Evolutionary conservation across 2,329 filamentous ascomycete species (phyloP).

Genomic region (Sclerotiophoma versabilis): DNA sequence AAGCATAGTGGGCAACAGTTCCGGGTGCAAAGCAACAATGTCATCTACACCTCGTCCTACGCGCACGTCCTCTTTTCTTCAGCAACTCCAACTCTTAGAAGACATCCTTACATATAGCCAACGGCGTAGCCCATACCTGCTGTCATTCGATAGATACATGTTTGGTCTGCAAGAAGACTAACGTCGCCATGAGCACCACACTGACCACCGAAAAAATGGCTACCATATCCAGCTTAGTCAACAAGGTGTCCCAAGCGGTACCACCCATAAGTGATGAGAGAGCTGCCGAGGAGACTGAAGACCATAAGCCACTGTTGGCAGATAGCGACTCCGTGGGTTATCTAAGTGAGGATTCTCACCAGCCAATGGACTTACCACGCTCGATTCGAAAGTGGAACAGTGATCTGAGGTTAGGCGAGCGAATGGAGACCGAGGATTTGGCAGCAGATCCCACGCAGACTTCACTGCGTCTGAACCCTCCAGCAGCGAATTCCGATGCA

Average conservation of each 20-base stretch:
- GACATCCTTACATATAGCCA: background rate
- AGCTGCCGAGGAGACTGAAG: background rate
- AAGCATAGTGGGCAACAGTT: too few relatives aligned
- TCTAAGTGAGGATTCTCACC: background rate
- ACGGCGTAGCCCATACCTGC: too few relatives aligned
- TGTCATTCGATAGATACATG: too few relatives aligned
- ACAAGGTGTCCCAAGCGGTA: background rate
- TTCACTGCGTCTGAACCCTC: background rate
- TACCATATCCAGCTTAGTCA: background rate
- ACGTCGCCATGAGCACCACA: background rate
- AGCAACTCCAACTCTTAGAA: too few relatives aligned
- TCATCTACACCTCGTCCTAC: too few relatives aligned
- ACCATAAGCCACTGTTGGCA: background rate
- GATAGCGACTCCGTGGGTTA: background rate
- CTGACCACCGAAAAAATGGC: background rate
- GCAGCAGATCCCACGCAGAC: background rate
- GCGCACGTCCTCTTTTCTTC: too few relatives aligned
- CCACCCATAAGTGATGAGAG: background rate
- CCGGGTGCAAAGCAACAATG: too few relatives aligned
- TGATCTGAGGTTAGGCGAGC: background rate
- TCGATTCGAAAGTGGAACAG: background rate
- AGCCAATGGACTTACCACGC: background rate
- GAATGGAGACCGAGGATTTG: background rate
- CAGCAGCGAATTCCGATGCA: background rate
- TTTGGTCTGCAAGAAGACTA: too few relatives aligned